A percentile compares a stretch with the other conserved stretches of the same genome.
Conservation (phyloP, 1,284 basidiomycete species). For the Psilocybe mexicana region DNA sequence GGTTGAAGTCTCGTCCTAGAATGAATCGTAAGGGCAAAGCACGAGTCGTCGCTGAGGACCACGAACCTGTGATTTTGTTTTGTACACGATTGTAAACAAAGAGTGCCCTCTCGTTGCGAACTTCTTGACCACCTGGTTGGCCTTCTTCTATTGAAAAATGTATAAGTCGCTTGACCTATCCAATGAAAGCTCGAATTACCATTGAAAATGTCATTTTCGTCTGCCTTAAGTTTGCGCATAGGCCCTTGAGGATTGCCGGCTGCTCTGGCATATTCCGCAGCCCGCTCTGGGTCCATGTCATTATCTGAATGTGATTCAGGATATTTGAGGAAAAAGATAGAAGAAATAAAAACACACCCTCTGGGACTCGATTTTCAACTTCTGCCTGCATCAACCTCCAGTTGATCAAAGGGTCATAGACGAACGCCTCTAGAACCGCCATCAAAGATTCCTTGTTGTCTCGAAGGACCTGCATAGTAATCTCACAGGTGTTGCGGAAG, state of each 20-base stretch:
- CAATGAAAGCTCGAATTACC: conserved; percentile 39
- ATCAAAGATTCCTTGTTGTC: conserved; percentile 98
- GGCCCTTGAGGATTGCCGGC: conserved; percentile 77
- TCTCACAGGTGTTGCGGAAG: conserved; percentile 95
- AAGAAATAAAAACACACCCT: conserved; percentile 45
- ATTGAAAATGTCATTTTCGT: conserved; percentile 83
- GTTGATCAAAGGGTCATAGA: conserved; percentile 88
- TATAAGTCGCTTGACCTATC: conserved; percentile 12
- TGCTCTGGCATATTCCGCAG: conserved; percentile 64
- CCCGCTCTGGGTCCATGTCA: conserved; percentile 51
- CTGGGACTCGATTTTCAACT: conserved; percentile 58
- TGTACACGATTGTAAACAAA: conserved; percentile 92
- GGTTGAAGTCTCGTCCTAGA: conserved; percentile 89
- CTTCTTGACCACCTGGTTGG: conserved; percentile 61
- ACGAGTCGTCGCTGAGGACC: conserved; percentile 1
- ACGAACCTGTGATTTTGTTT: conserved; percentile 85
- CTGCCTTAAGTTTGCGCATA: conserved; percentile 71
- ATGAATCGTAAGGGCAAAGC: conserved; percentile 1
- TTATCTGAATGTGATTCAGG: conserved; percentile 29
- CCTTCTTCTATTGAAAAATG: conserved; percentile 18
- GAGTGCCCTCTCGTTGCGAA: conserved; percentile 87
- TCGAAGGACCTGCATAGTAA: conserved; percentile 94
- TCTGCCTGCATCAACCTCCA: conserved; percentile 85
- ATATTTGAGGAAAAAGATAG: neutral
- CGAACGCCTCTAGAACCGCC: conserved; percentile 95